Conservation (phyloP, 1,284 basidiomycete species). For the Rugosomyces carneus region DNA sequence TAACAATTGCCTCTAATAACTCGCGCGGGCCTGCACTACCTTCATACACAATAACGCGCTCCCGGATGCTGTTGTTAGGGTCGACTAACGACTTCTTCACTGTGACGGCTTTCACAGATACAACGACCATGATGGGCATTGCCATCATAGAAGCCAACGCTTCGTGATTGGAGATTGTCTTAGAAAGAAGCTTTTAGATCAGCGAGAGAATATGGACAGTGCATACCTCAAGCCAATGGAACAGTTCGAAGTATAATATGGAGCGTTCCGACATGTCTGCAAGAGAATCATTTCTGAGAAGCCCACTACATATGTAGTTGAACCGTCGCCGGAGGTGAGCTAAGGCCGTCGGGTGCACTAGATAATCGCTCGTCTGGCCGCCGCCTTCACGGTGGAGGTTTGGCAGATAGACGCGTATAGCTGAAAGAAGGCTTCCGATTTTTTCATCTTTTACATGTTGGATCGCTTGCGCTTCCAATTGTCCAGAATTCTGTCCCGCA, state of each 20-base stretch:
- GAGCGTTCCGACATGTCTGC: conserved; percentile 88
- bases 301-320: conserved; percentile 76
- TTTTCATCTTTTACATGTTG: conserved; percentile 69
- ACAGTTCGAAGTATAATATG: conserved; percentile 79
- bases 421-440: conserved; percentile 59
- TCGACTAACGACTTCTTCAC: conserved; percentile 42
- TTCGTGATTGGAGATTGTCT: conserved; percentile 89
- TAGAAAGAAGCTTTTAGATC: conserved; percentile 1
- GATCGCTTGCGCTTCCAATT: conserved; percentile 64
- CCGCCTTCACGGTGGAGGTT: conserved; percentile 67
- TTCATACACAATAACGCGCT: conserved; percentile 81
- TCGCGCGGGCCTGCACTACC: conserved; percentile 85
- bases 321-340: conserved; percentile 87
- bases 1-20: conserved; percentile 80
- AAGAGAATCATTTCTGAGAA: conserved; percentile 85
- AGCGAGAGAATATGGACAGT: not conserved
- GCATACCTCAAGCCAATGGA: conserved; percentile 85
- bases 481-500: conserved; percentile 60
- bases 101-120: conserved; percentile 57
- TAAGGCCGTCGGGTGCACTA: conserved; percentile 83
- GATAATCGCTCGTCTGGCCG: conserved; percentile 75
- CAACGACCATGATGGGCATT: conserved; percentile 87
- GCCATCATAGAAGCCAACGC: conserved; percentile 90
- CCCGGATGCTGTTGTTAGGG: conserved; percentile 48
- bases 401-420: conserved; percentile 75